These are phyloP conservation scores for Puccinia horiana DNA, from an alignment of 1,284 basidiomycete species.

Conservation along the genomic window DNA sequence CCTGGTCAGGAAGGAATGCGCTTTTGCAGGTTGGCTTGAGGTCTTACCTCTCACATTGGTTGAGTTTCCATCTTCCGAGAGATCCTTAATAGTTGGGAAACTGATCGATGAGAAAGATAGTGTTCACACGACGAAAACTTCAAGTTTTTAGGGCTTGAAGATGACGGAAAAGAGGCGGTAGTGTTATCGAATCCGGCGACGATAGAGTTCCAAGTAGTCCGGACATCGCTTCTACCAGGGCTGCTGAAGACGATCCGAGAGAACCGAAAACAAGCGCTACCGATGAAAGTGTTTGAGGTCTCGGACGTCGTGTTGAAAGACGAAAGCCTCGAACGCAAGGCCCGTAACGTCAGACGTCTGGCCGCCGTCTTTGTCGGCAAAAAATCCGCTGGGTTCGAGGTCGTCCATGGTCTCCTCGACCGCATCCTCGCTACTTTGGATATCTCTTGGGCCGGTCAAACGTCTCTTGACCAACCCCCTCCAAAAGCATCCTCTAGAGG, in stretches of 20 bases:
- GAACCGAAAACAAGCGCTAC: slow-evolving; percentile 89
- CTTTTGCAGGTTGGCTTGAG: slow-evolving; percentile 92
- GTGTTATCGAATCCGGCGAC: slow-evolving; percentile 96
- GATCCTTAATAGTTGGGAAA: not conserved
- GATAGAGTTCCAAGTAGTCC: slow-evolving; percentile 94
- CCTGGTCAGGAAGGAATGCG: slow-evolving; percentile 84
- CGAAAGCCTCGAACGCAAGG: slow-evolving; percentile 72
- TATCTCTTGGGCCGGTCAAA: slow-evolving; percentile 71
- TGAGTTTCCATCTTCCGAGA: slow-evolving; percentile 53
- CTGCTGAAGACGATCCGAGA: slow-evolving; percentile 95
- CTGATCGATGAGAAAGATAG: slow-evolving; percentile 59
- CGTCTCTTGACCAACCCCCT: slow-evolving; percentile 62
- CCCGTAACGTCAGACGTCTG: slow-evolving; percentile 81
- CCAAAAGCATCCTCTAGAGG: slow-evolving; percentile 62
- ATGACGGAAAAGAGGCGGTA: slow-evolving; percentile 78
- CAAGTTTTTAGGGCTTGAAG: slow-evolving; percentile 79
- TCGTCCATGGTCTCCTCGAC: slow-evolving; percentile 91
- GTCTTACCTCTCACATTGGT: slow-evolving; percentile 91
- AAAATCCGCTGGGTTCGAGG: slow-evolving; percentile 86
- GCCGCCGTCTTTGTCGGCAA: slow-evolving; percentile 94
- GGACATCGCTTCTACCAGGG: slow-evolving; percentile 90
- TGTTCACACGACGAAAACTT: slow-evolving; percentile 99
- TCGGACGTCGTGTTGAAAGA: slow-evolving; percentile 93
- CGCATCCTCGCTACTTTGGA: slow-evolving; percentile 92
- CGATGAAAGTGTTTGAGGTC: slow-evolving; percentile 89